Percentiles rank a stretch among this genome's conserved stretches.
Evolutionary conservation across 31 red algal genomes (phyloP).

Genomic region (Asparagopsis taxiformis): DNA sequence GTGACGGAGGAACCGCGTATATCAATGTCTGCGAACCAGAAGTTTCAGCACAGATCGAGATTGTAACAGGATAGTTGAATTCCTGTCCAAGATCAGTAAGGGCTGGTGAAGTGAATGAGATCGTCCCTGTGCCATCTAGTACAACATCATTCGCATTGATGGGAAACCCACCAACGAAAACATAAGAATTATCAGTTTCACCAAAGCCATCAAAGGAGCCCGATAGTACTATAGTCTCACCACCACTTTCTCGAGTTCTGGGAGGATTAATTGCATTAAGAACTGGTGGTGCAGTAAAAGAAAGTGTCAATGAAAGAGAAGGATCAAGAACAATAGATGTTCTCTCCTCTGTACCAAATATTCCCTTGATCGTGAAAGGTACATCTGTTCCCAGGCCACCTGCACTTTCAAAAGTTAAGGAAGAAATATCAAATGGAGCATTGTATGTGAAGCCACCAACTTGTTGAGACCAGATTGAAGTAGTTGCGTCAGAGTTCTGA

Average conservation of each 20-base stretch:
- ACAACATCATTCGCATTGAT: conserved; percentile 13
- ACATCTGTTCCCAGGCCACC: conserved; percentile 35
- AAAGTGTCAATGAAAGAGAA: neutral
- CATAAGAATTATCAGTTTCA: neutral
- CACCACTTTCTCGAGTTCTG: conserved; percentile 14
- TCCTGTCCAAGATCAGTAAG: conserved; percentile 24
- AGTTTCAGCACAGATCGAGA: conserved; percentile 45
- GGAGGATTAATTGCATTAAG: conserved; percentile 9
- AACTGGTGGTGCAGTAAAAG: conserved; percentile 25
- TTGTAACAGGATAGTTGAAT: conserved; percentile 31
- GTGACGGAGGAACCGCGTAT: conserved; percentile 30
- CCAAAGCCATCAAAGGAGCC: conserved; percentile 37
- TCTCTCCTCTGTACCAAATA: conserved; percentile 13
- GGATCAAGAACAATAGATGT: conserved; percentile 12
- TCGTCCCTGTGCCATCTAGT: neutral
- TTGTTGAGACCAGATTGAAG: conserved; percentile 22
- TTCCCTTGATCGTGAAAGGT: conserved; percentile 10
- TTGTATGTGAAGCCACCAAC: conserved; percentile 11
- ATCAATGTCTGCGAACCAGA: conserved; percentile 21
- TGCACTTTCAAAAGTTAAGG: conserved; percentile 16
- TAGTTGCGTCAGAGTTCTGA: conserved; percentile 20
- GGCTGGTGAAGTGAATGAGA: conserved; percentile 15
- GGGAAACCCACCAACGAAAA: conserved; percentile 25
- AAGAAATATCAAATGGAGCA: conserved; percentile 8
- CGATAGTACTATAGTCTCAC: conserved; percentile 18